Evolutionary conservation across 805 yeast genomes (phyloP).

Genomic region (Myxozyma monticola): DNA sequence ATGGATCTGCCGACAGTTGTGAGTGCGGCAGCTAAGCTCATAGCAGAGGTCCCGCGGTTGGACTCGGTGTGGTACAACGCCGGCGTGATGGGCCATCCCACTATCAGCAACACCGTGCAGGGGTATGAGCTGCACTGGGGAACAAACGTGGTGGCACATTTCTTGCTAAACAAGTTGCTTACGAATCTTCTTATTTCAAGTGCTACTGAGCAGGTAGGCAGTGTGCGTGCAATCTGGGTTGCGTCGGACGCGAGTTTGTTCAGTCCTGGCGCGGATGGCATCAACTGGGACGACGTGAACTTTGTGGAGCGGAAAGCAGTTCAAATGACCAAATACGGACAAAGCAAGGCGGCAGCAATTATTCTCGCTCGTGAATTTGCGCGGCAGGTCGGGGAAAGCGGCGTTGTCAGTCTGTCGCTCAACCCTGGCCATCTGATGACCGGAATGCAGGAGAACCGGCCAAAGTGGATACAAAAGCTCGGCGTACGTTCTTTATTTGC

Average conservation of each 20-base stretch:
- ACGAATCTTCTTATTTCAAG: constrained; percentile 44
- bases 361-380: constrained; percentile 22
- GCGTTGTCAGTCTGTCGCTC: constrained; percentile 21
- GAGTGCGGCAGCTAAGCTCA: constrained; percentile 40
- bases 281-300: constrained; percentile 41
- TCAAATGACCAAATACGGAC: constrained; percentile 40
- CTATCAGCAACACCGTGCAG: constrained; percentile 41
- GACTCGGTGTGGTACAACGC: constrained; percentile 48
- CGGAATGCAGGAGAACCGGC: constrained; percentile 29
- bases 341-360: constrained; percentile 47
- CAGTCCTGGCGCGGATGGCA: constrained; percentile 40
- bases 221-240: constrained; percentile 49
- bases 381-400: constrained; percentile 1
- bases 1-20: constrained; percentile 38
- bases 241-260: constrained; percentile 43
- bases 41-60: constrained; percentile 35
- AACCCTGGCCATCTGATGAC: constrained; percentile 28
- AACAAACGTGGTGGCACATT: constrained; percentile 49
- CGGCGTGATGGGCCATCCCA: constrained; percentile 43
- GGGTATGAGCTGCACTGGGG: constrained; percentile 51
- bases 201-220: constrained; percentile 32
- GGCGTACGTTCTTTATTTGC: constrained; percentile 18
- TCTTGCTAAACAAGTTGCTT: constrained; percentile 44
- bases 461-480: constrained; percentile 22
- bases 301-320: constrained; percentile 21